These are phyloP conservation scores for Chlamydomonas applanata DNA, from an alignment of 139 green algal genomes.

Conservation along the genomic window DNA sequence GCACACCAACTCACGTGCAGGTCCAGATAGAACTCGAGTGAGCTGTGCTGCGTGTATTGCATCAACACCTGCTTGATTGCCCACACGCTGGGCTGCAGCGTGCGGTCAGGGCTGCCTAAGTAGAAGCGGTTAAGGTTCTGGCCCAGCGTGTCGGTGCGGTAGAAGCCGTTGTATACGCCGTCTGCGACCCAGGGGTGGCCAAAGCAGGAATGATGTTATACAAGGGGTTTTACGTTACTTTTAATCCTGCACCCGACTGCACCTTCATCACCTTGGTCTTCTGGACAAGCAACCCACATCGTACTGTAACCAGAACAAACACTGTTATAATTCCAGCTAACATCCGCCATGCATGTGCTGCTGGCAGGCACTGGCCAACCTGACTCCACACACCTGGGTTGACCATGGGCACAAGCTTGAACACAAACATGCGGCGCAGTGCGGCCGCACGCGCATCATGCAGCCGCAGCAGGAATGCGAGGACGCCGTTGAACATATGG, in stretches of 20 bases:
- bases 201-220: too few species aligned
- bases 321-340: too few species aligned
- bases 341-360: too few species aligned
- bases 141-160: constrained; percentile 54
- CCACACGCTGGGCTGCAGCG: constrained; percentile 48
- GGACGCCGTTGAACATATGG: constrained; percentile 63
- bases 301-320: too few species aligned
- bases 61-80: constrained; percentile 46
- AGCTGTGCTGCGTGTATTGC: constrained; percentile 27
- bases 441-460: constrained; percentile 44
- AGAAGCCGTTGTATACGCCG: constrained; percentile 57
- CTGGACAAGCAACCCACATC: too few species aligned
- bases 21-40: constrained; percentile 58
- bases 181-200: constrained; percentile 29
- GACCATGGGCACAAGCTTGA: constrained; percentile 65
- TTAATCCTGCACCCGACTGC: too few species aligned
- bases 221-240: too few species aligned
- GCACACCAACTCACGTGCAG: constrained; percentile 32
- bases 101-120: constrained; percentile 26
- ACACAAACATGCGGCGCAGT: constrained; percentile 53
- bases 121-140: constrained; percentile 69
- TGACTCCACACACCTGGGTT: constrained; percentile 50
- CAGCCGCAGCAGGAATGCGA: constrained; percentile 56
- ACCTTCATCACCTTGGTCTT: too few species aligned
- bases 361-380: too few species aligned